Percentiles rank a stretch among this genome's conserved stretches.
These are phyloP conservation scores for Eremothecium cymbalariae DNA, from an alignment of 1,139 yeast species.

Conservation along the genomic window DNA sequence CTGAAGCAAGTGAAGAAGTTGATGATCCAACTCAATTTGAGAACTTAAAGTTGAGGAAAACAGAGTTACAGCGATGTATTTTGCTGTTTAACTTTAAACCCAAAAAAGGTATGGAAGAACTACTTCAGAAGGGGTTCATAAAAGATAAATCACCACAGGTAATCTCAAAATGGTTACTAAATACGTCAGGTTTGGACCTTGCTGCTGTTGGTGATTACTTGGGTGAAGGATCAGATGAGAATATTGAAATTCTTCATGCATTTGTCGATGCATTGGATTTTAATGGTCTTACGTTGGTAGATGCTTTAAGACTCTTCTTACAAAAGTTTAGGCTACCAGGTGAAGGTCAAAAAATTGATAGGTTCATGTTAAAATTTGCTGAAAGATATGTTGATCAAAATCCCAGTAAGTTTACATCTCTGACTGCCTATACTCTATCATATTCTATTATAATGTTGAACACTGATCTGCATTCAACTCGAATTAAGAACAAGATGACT, in stretches of 20 bases:
- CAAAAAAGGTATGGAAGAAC: constrained; percentile 60
- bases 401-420: constrained; percentile 81
- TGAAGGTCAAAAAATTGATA: constrained; percentile 94
- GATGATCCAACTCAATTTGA: constrained; percentile 88
- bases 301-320: constrained; percentile 73
- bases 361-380: constrained; percentile 94
- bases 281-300: constrained; percentile 59
- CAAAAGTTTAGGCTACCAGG: constrained; percentile 94
- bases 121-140: constrained; percentile 59
- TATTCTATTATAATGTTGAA: constrained; percentile 90
- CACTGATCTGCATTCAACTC: constrained; percentile 89
- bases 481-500: constrained; percentile 79
- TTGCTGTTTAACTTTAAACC: constrained; percentile 79
- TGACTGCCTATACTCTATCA: constrained; percentile 85
- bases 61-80: constrained; percentile 69
- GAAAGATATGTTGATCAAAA: constrained; percentile 84
- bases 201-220: constrained; percentile 81
- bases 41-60: constrained; percentile 72
- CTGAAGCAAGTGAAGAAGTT: constrained; percentile 31
- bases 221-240: constrained; percentile 80
- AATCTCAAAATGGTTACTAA: constrained; percentile 67
- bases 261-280: constrained; percentile 89
- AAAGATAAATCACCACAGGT: constrained; percentile 50
- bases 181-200: constrained; percentile 77
- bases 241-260: constrained; percentile 82